These are phyloP conservation scores for Endotrypanum monterogeii DNA, from an alignment of 208 protist species.

Conservation along the genomic window DNA sequence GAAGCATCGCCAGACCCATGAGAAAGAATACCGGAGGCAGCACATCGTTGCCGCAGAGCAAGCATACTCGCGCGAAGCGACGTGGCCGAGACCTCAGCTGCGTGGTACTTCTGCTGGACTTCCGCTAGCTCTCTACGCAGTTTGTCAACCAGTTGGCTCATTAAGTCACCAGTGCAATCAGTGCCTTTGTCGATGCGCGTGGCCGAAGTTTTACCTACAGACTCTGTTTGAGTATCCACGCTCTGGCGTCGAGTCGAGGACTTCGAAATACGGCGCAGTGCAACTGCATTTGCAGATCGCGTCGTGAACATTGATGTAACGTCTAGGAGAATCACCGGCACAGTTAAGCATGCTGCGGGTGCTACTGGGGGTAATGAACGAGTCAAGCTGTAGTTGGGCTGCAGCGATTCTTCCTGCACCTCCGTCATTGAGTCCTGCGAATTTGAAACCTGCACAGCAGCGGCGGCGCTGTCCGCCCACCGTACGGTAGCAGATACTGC, in stretches of 20 bases:
- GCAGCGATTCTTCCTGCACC: background rate
- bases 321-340: constrained; percentile 60
- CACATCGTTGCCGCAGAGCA: background rate
- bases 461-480: constrained; percentile 1
- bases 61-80: background rate
- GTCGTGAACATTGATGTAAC: constrained; percentile 43
- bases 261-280: background rate
- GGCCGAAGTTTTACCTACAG: background rate
- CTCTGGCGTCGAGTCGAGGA: constrained; percentile 2
- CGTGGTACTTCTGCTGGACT: background rate
- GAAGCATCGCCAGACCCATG: background rate
- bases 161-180: background rate
- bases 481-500: background rate
- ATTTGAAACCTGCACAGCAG: background rate
- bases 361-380: background rate
- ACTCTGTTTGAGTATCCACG: constrained; percentile 1
- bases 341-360: background rate
- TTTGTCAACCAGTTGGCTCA: background rate
- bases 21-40: background rate
- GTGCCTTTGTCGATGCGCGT: background rate
- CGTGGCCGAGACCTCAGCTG: background rate
- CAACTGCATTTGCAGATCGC: background rate
- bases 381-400: background rate
- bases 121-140: constrained; percentile 3
- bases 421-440: background rate